phyloP scores from a whole-genome alignment of 2,329 filamentous ascomycete genomes.

The Ciborinia camelliae region DNA sequence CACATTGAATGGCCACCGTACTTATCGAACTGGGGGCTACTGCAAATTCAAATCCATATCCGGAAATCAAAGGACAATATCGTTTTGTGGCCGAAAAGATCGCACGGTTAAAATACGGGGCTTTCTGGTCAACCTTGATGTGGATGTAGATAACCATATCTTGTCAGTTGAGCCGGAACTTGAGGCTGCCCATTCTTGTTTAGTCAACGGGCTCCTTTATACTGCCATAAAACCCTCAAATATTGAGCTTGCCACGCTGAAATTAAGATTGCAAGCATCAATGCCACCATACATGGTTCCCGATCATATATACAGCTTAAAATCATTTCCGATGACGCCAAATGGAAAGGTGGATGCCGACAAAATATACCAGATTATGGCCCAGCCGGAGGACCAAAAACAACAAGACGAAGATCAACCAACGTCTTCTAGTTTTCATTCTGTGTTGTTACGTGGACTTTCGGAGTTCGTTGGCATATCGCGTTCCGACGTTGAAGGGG shows the following conservation, averaged over 20 bases:
- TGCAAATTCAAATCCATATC: background rate
- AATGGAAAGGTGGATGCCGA: background rate
- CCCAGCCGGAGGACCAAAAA: background rate
- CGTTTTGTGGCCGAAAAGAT: background rate
- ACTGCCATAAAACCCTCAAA: background rate
- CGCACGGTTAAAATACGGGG: background rate
- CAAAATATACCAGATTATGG: background rate
- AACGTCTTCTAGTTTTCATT: background rate
- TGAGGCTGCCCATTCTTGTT: background rate
- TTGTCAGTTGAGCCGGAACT: background rate
- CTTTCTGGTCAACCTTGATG: background rate
- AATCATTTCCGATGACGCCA: background rate
- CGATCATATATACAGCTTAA: background rate
- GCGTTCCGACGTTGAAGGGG: background rate
- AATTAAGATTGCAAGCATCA: background rate
- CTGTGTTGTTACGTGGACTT: background rate
- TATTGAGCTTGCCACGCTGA: background rate
- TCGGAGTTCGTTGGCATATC: background rate
- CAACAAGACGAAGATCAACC: background rate
- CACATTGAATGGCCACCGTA: background rate
- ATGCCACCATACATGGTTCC: background rate
- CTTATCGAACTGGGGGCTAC: background rate
- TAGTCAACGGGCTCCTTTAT: background rate
- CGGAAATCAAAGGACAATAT: background rate
- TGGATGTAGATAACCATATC: background rate